These are phyloP conservation scores for Leccinum aurantiacum DNA, from an alignment of 768 basidiomycete species.

Conservation along the genomic window DNA sequence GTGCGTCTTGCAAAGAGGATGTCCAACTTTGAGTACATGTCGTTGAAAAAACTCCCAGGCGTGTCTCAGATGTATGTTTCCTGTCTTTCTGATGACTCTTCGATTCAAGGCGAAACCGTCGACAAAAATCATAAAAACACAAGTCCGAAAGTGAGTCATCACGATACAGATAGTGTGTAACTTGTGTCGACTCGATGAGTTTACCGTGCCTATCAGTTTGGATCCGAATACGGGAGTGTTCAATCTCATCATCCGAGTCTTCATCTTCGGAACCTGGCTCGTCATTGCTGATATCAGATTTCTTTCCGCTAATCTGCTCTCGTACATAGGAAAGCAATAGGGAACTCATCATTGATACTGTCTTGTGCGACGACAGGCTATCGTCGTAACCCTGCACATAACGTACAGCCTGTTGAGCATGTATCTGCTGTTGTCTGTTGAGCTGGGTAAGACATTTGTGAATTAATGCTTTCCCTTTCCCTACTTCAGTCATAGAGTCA, in stretches of 20 bases:
- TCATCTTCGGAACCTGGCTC: neutral
- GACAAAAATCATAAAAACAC: neutral
- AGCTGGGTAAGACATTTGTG: constrained; percentile 35
- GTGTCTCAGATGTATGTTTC: neutral
- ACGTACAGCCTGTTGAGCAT: constrained; percentile 35
- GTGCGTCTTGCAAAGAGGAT: neutral
- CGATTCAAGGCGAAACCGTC: neutral
- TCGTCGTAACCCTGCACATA: constrained; percentile 31
- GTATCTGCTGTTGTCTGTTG: constrained; percentile 31
- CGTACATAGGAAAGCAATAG: neutral
- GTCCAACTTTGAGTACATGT: neutral
- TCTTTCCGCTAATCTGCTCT: no score
- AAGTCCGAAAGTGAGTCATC: neutral
- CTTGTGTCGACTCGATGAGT: neutral
- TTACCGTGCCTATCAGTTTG: neutral
- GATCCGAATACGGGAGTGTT: neutral
- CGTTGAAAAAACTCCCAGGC: neutral
- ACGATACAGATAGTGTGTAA: neutral
- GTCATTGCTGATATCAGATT: no score
- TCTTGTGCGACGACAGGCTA: neutral
- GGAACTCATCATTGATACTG: neutral
- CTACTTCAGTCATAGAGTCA: no score
- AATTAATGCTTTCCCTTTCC: constrained; percentile 20
- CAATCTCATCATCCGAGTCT: neutral
- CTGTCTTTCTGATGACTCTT: neutral